phyloP scores from a whole-genome alignment of 2,329 filamentous ascomycete genomes.

The Furcasterigmium furcatum region DNA sequence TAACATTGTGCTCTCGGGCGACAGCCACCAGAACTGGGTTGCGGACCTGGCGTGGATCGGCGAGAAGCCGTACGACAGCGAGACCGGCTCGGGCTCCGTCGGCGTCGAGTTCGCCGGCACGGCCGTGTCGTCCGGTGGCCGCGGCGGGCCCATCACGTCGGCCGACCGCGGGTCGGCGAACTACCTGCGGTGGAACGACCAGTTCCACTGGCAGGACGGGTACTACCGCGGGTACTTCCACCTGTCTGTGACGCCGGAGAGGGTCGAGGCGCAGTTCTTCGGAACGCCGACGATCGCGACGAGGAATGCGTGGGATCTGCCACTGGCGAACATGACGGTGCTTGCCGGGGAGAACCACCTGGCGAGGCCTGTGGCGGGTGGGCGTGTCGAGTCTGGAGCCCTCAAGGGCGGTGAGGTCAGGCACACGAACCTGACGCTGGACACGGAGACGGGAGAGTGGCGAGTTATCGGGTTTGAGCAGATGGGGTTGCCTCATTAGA shows the following conservation, averaged over 20 bases:
- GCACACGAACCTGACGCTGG: conserved; percentile 49
- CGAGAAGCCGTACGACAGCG: conserved; percentile 45
- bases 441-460: conserved; percentile 19
- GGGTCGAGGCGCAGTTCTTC: conserved; percentile 55
- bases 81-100: conserved; percentile 50
- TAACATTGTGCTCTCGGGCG: conserved; percentile 69
- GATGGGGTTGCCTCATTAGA: conserved; percentile 11
- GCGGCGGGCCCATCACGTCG: conserved; percentile 50
- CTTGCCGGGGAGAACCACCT: conserved; percentile 57
- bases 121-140: conserved; percentile 59
- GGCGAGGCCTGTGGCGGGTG: conserved; percentile 35
- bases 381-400: conserved; percentile 47
- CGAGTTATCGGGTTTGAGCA: conserved; percentile 17
- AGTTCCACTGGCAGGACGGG: conserved; percentile 69
- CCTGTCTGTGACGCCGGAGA: conserved; percentile 47
- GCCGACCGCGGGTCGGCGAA: too few relatives aligned
- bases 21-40: conserved; percentile 65
- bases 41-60: conserved; percentile 56
- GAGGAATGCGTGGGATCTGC: conserved; percentile 61
- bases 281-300: conserved; percentile 50
- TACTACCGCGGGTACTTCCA: conserved; percentile 46
- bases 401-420: conserved; percentile 42
- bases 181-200: conserved; percentile 39
- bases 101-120: conserved; percentile 65
- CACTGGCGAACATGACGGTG: conserved; percentile 68